Conservation (phyloP, 805 yeast genomes). For the Teunomyces panamensis region DNA sequence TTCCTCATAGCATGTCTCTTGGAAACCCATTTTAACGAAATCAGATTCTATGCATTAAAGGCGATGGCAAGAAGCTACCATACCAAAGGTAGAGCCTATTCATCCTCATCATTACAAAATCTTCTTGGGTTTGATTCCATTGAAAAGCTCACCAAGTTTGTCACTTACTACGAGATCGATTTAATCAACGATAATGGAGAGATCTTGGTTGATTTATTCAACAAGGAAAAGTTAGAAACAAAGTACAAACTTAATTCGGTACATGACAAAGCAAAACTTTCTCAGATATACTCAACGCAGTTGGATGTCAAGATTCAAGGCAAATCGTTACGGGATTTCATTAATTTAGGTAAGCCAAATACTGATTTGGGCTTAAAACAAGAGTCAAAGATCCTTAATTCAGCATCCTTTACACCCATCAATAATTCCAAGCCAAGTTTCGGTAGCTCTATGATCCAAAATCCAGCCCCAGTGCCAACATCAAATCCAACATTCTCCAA, state of each 20-base stretch:
- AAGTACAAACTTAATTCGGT: conserved; percentile 38
- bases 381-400: conserved; percentile 4
- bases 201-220: conserved; percentile 35
- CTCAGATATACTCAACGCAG: conserved; percentile 33
- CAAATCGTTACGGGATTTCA: conserved; percentile 20
- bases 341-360: conserved; percentile 35
- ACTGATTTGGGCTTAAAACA: conserved; percentile 19
- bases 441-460: neutral
- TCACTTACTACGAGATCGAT: conserved; percentile 61
- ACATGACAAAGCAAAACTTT: conserved; percentile 35
- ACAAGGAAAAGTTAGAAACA: conserved; percentile 39
- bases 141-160: conserved; percentile 53
- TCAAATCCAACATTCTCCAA: neutral
- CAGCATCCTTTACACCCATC: neutral
- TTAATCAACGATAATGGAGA: conserved; percentile 24
- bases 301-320: conserved; percentile 27
- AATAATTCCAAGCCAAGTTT: neutral
- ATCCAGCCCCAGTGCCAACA: neutral
- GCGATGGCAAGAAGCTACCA: conserved; percentile 67
- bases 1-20: conserved; percentile 68
- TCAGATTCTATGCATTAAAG: conserved; percentile 70
- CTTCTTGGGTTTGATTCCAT: conserved; percentile 67
- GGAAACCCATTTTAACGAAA: conserved; percentile 77
- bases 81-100: conserved; percentile 64
- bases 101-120: conserved; percentile 43